phyloP scores from a whole-genome alignment of 495 filamentous ascomycete genomes.

The Terfezia boudieri region DNA sequence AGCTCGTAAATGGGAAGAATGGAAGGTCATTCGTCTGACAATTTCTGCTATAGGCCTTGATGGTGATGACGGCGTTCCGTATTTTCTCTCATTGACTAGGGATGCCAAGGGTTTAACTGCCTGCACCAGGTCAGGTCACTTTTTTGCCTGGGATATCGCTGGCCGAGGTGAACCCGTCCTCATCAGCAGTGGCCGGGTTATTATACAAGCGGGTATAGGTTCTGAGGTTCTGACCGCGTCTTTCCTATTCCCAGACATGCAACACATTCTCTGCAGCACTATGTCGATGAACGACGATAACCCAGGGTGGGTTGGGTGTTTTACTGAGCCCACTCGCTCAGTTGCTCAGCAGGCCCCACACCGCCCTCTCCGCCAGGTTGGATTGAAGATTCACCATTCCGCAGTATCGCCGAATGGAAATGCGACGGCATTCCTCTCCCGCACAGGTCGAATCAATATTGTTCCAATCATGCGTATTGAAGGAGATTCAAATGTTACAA shows the following conservation, averaged over 20 bases:
- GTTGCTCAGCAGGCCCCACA: background rate
- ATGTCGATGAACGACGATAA: constrained; percentile 10
- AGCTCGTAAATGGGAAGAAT: constrained; percentile 8
- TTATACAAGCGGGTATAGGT: constrained; percentile 12
- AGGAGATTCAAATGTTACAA: constrained; percentile 15
- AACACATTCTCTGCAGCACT: constrained; percentile 16
- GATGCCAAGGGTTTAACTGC: constrained; percentile 14
- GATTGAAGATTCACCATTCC: constrained; percentile 9
- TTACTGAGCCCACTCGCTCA: constrained; percentile 12
- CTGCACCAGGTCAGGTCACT: constrained; percentile 15
- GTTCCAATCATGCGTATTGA: constrained; percentile 10
- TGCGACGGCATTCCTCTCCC: constrained; percentile 14
- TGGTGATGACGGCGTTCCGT: constrained; percentile 11
- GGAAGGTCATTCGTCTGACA: constrained; percentile 15
- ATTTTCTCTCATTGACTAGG: constrained; percentile 10
- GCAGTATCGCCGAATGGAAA: constrained; percentile 12
- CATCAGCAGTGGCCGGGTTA: constrained; percentile 9
- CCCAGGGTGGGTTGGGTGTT: constrained; percentile 15
- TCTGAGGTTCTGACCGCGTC: constrained; percentile 11
- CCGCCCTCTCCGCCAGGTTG: constrained; percentile 10
- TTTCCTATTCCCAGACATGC: constrained; percentile 13
- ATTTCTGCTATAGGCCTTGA: constrained; percentile 1
- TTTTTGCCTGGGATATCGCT: constrained; percentile 18
- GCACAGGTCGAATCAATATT: constrained; percentile 15
- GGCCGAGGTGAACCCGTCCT: constrained; percentile 9